Evolutionary conservation across 1,139 yeast genomes (phyloP).

Genomic region (Candida freyschussii): DNA sequence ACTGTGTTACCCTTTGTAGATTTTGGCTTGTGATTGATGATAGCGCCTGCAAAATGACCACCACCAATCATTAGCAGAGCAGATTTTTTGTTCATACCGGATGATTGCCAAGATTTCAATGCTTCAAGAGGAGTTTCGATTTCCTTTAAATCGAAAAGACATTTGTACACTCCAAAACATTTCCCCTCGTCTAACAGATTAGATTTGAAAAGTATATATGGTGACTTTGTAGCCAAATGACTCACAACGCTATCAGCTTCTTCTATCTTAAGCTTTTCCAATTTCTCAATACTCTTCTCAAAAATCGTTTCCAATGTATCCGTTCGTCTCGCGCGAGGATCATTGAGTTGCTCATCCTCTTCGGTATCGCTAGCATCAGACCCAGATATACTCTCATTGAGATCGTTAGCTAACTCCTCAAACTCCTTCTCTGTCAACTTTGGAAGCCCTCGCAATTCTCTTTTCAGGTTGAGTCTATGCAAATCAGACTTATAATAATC

Average conservation of each 20-base stretch:
- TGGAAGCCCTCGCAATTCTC: conserved; percentile 42
- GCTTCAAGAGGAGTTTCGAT: conserved; percentile 40
- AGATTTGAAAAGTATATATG: conserved; percentile 54
- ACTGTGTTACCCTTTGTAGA: conserved; percentile 46
- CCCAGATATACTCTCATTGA: conserved; percentile 58
- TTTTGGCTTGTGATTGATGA: conserved; percentile 66
- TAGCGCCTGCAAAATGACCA: conserved; percentile 97
- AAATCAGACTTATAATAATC: conserved; percentile 59
- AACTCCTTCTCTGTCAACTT: conserved; percentile 56
- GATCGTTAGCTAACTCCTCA: conserved; percentile 46
- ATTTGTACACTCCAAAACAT: conserved; percentile 67
- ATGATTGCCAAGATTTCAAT: conserved; percentile 32
- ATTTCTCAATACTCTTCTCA: conserved; percentile 29
- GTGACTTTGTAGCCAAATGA: conserved; percentile 59
- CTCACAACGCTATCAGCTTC: conserved; percentile 38
- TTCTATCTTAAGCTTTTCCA: conserved; percentile 21
- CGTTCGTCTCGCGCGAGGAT: conserved; percentile 23
- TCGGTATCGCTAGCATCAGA: conserved; percentile 33
- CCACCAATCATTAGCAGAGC: conserved; percentile 95
- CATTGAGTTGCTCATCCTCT: conserved; percentile 22
- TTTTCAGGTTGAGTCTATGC: conserved; percentile 56
- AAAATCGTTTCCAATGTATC: conserved; percentile 33
- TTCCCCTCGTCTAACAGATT: conserved; percentile 38
- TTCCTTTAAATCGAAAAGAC: conserved; percentile 44
- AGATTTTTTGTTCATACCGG: conserved; percentile 33